phyloP scores from a whole-genome alignment of 345 rosid species.

The Kandelia obovata region DNA sequence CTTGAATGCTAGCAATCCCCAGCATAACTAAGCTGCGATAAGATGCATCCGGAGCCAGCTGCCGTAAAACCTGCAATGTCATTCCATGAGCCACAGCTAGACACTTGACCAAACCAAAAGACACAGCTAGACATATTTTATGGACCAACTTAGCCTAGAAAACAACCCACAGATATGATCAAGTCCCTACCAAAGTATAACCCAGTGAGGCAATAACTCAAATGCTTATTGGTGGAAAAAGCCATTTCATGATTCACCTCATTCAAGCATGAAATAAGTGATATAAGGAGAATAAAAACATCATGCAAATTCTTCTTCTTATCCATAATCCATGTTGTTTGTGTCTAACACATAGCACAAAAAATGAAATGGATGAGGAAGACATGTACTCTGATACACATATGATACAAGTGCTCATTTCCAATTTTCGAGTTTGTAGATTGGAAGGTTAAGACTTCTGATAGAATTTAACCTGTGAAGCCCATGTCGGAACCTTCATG shows the following conservation, averaged over 20 bases:
- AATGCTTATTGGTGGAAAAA: neutral
- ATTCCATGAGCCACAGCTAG: conserved; percentile 5
- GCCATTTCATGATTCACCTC: neutral
- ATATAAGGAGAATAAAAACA: neutral
- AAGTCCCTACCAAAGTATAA: neutral
- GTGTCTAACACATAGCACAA: neutral
- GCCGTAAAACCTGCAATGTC: conserved; percentile 70
- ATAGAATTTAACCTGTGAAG: conserved; percentile 67
- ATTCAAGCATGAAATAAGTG: neutral
- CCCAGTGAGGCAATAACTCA: neutral
- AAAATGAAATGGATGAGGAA: neutral
- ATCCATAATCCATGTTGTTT: neutral
- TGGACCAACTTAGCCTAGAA: neutral
- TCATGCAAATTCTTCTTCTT: neutral
- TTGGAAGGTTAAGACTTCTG: neutral
- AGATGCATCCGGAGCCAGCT: conserved; percentile 87
- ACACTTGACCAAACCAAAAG: neutral
- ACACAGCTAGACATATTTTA: conserved; percentile 2
- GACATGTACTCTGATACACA: neutral
- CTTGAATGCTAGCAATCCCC: conserved; percentile 96
- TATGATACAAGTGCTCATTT: neutral
- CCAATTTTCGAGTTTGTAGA: neutral
- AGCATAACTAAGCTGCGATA: conserved; percentile 86
- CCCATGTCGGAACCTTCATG: conserved; percentile 95
- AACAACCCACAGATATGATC: neutral